Evolutionary conservation across 2,329 filamentous ascomycete species (phyloP).

Genomic region (Fusarium sp.): DNA sequence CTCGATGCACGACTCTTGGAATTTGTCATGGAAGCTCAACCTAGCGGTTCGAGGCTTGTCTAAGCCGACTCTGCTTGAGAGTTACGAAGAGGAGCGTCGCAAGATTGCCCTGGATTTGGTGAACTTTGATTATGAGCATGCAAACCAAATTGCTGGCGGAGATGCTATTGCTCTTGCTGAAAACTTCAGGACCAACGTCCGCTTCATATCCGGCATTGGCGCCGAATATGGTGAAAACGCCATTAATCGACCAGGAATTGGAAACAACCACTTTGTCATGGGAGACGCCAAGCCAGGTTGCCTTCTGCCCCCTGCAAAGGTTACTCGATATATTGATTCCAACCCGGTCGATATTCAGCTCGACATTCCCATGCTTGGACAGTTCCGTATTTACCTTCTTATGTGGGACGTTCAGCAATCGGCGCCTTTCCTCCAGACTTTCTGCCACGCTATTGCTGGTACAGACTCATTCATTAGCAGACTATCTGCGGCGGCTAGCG

Average conservation of each 20-base stretch:
- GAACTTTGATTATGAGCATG: constrained; percentile 67
- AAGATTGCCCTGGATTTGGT: constrained; percentile 68
- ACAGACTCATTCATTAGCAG: constrained; percentile 65
- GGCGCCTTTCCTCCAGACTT: constrained; percentile 65
- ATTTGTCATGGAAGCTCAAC: constrained; percentile 64
- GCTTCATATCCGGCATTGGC: constrained; percentile 77
- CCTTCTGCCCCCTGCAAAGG: constrained; percentile 72
- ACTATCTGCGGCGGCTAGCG: constrained; percentile 65
- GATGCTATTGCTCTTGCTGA: constrained; percentile 70
- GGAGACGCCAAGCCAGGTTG: constrained; percentile 63
- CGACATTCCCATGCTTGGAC: constrained; percentile 79
- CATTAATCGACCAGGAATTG: constrained; percentile 55
- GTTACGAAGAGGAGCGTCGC: constrained; percentile 70
- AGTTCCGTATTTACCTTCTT: constrained; percentile 80
- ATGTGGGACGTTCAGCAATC: constrained; percentile 67
- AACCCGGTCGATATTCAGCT: constrained; percentile 82
- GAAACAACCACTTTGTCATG: constrained; percentile 52
- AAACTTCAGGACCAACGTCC: constrained; percentile 75
- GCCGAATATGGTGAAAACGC: constrained; percentile 65
- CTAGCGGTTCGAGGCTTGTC: constrained; percentile 64
- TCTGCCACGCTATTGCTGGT: constrained; percentile 65
- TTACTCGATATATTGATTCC: constrained; percentile 78
- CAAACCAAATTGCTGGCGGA: constrained; percentile 67
- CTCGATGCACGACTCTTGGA: constrained; percentile 69
- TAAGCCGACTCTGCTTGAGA: constrained; percentile 63